A percentile compares a stretch with the other conserved stretches of the same genome.
Evolutionary conservation across 1,284 basidiomycete species (phyloP).

Genomic region (Waitea zeae): DNA sequence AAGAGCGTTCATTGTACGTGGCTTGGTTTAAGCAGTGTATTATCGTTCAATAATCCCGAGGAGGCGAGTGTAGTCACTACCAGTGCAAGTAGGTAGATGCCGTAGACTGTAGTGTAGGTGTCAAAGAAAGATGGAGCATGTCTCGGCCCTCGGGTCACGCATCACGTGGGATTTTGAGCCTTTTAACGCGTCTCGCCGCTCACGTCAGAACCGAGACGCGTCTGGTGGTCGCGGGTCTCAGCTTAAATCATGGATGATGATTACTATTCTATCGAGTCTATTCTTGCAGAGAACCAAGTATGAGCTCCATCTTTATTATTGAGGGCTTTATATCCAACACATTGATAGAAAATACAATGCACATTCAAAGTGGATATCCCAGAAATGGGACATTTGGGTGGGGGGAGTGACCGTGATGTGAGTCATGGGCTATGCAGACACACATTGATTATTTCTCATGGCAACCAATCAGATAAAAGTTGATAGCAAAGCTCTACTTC

Average conservation of each 20-base stretch:
- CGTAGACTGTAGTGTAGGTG: no score
- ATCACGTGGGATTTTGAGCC: slow-evolving; percentile 3
- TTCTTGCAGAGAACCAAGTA: slow-evolving; percentile 82
- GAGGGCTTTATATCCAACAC: not conserved
- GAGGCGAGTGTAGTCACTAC: no score
- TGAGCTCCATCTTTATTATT: slow-evolving; percentile 5
- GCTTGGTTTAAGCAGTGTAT: no score
- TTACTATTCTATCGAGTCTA: slow-evolving; percentile 78
- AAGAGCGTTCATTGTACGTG: no score
- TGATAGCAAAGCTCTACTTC: slow-evolving; percentile 58
- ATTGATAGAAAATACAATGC: slow-evolving; percentile 68
- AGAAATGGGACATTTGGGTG: slow-evolving; percentile 75
- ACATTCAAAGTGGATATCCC: slow-evolving; percentile 77
- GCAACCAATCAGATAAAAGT: slow-evolving; percentile 41
- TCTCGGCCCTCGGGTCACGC: slow-evolving; percentile 1
- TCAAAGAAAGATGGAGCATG: slow-evolving; percentile 1
- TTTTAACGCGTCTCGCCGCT: not conserved
- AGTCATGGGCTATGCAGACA: slow-evolving; percentile 10
- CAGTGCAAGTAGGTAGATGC: no score
- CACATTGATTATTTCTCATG: not conserved
- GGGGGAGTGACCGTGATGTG: slow-evolving; percentile 68
- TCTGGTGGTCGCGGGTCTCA: no score
- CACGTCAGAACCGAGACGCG: slow-evolving; percentile 2
- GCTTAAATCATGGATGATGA: slow-evolving; percentile 55
- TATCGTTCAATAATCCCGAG: no score